These are phyloP conservation scores for Cystobasidium sp. DNA, from an alignment of 1,284 basidiomycete genomes.

Conservation along the genomic window DNA sequence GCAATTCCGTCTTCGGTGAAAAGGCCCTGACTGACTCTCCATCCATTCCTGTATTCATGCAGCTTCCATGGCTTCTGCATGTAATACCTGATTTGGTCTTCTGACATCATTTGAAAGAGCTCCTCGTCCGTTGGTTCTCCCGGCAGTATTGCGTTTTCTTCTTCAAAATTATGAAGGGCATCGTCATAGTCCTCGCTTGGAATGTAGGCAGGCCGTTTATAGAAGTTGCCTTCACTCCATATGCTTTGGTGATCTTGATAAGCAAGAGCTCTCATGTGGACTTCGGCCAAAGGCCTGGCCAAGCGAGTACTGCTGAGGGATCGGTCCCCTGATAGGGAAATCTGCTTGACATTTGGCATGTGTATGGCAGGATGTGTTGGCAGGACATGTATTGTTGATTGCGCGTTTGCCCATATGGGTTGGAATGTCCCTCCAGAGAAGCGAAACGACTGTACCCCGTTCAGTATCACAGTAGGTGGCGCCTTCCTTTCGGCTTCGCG, in stretches of 20 bases:
- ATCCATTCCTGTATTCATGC: background rate
- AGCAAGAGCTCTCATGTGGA: background rate
- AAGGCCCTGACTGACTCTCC: conserved; percentile 5
- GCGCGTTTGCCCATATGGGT: conserved; percentile 7
- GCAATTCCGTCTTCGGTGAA: background rate
- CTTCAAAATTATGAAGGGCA: background rate
- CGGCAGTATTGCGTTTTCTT: background rate
- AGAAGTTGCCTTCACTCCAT: no score
- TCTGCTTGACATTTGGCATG: conserved; percentile 6
- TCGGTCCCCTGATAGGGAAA: background rate
- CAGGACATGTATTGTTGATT: background rate
- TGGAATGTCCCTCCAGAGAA: conserved; percentile 12
- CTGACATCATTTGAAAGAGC: conserved; percentile 2
- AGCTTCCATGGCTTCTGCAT: background rate
- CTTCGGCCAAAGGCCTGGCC: background rate
- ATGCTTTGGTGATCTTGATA: background rate
- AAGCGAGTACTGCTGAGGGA: background rate
- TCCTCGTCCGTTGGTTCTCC: background rate
- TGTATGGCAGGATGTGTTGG: background rate
- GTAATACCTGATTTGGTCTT: background rate
- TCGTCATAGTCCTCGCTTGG: background rate
- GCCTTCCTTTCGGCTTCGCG: background rate
- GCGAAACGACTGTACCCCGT: background rate
- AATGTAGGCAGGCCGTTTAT: background rate
- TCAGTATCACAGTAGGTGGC: background rate